A percentile compares a stretch with the other conserved stretches of the same genome.
Conservation (phyloP, 2,329 filamentous ascomycete species). For the Trichophyton mentagrophytes region DNA sequence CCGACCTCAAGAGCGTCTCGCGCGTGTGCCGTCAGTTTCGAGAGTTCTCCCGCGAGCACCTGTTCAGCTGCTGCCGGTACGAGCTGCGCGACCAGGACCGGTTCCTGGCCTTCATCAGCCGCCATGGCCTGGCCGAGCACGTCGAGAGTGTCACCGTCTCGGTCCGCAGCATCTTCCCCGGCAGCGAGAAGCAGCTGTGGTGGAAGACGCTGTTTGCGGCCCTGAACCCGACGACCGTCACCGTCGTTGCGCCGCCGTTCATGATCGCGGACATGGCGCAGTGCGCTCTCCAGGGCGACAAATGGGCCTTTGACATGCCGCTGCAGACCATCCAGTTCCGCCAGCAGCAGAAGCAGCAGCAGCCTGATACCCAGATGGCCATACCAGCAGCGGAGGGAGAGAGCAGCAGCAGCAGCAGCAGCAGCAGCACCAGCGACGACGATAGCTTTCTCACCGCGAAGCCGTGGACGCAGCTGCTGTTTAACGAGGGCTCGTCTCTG, state of each 20-base stretch:
- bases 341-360: background rate
- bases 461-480: conserved; percentile 51
- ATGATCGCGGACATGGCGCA: conserved; percentile 50
- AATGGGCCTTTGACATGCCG: conserved; percentile 51
- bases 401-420: too few relatives aligned
- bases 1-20: conserved; percentile 45
- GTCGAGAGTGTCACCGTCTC: conserved; percentile 39
- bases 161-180: conserved; percentile 31
- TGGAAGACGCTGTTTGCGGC: conserved; percentile 46
- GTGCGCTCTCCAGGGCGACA: conserved; percentile 45
- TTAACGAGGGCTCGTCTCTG: conserved; percentile 68
- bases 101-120: conserved; percentile 30
- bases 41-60: conserved; percentile 37
- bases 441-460: conserved; percentile 43
- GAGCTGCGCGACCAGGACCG: conserved; percentile 23
- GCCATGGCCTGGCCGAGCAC: conserved; percentile 23
- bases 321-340: conserved; percentile 47
- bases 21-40: conserved; percentile 44
- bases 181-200: conserved; percentile 28
- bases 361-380: background rate
- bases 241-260: conserved; percentile 48
- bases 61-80: conserved; percentile 45
- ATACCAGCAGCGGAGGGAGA: conserved; percentile 1
- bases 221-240: conserved; percentile 43
- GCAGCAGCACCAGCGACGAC: conserved; percentile 6